Evolutionary conservation across 2,329 filamentous ascomycete species (phyloP).

Genomic region (Hansfordia pulvinata): DNA sequence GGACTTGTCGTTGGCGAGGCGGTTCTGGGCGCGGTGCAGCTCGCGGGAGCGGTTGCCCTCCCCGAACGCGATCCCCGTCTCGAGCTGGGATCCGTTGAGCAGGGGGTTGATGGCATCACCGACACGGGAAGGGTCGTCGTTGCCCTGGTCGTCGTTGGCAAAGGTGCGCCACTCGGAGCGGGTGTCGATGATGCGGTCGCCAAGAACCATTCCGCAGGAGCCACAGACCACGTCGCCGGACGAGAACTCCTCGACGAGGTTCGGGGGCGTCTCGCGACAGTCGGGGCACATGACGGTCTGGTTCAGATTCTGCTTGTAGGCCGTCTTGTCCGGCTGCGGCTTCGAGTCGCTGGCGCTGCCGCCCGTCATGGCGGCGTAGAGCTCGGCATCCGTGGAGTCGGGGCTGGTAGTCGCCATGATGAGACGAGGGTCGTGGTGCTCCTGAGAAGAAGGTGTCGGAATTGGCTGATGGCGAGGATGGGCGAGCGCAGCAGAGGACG

Average conservation of each 20-base stretch:
- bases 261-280: constrained; percentile 84
- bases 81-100: constrained; percentile 77
- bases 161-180: constrained; percentile 98
- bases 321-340: constrained; percentile 13
- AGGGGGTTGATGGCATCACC: constrained; percentile 87
- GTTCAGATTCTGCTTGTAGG: constrained; percentile 74
- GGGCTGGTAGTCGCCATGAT: constrained; percentile 2
- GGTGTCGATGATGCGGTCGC: constrained; percentile 84
- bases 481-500: too few species aligned
- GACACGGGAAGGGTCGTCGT: constrained; percentile 94
- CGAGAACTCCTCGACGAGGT: constrained; percentile 85
- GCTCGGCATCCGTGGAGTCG: constrained; percentile 23
- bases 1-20: constrained; percentile 69
- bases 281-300: constrained; percentile 78
- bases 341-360: constrained; percentile 9
- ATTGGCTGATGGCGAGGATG: too few species aligned
- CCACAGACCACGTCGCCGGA: constrained; percentile 86
- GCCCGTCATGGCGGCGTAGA: constrained; percentile 25
- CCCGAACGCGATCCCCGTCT: constrained; percentile 76
- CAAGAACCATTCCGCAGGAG: constrained; percentile 81
- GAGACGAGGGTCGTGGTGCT: too few species aligned
- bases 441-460: too few species aligned
- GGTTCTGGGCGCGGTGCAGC: constrained; percentile 55
- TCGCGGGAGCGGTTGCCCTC: constrained; percentile 55
- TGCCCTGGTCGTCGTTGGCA: constrained; percentile 92